Conservation (phyloP, 2,329 filamentous ascomycete genomes). For the Bisporella sp. region DNA sequence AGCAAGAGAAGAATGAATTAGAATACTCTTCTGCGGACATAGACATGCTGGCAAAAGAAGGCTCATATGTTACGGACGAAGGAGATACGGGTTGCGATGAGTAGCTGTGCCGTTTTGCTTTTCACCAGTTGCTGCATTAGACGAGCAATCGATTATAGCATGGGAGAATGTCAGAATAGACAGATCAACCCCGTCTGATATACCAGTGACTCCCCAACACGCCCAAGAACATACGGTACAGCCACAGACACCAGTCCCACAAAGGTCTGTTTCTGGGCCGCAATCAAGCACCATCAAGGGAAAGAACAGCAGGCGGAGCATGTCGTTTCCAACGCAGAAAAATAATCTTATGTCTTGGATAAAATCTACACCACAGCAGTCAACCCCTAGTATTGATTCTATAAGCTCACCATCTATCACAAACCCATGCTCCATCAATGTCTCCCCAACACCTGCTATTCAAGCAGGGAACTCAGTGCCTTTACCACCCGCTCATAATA, state of each 20-base stretch:
- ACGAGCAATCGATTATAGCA: background rate
- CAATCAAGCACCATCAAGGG: no score
- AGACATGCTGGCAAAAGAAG: background rate
- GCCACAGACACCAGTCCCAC: background rate
- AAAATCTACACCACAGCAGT: no score
- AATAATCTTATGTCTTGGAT: no score
- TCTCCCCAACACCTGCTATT: no score
- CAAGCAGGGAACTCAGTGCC: no score
- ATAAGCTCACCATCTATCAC: no score
- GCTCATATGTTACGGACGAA: no score
- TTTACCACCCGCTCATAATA: no score
- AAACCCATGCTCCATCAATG: no score
- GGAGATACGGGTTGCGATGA: background rate
- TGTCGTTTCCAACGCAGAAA: no score
- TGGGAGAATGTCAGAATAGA: background rate
- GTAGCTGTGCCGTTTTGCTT: background rate
- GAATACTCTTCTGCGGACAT: background rate
- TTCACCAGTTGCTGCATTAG: background rate
- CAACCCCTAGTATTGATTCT: no score
- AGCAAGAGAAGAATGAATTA: background rate
- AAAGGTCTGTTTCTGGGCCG: background rate
- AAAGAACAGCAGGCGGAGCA: no score
- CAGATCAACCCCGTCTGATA: background rate
- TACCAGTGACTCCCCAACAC: background rate
- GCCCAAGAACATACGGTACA: background rate